phyloP scores from a whole-genome alignment of 305 asterid species.

The Lippia alba region DNA sequence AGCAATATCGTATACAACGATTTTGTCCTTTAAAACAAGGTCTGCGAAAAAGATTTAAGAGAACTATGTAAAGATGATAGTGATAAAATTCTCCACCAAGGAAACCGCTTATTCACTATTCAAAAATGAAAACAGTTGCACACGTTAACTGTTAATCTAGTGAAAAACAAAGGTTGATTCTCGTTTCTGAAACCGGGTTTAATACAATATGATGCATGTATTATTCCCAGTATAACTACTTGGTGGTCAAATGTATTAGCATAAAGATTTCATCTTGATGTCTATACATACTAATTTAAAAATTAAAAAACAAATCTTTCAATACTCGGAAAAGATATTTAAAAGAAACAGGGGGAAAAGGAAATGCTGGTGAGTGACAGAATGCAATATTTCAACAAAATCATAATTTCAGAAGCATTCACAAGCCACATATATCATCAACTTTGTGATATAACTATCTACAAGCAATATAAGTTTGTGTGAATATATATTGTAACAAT shows the following conservation, averaged over 20 bases:
- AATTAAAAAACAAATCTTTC: too few relatives aligned
- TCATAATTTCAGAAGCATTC: neutral
- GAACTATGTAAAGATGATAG: neutral
- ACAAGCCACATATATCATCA: neutral
- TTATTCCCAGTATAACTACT: too few relatives aligned
- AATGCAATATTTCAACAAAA: neutral
- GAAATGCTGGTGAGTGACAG: too few relatives aligned
- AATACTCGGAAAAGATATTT: too few relatives aligned
- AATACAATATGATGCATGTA: neutral
- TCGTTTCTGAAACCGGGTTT: too few relatives aligned
- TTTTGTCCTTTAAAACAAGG: constrained; percentile 56
- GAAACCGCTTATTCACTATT: too few relatives aligned
- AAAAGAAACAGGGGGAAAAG: too few relatives aligned
- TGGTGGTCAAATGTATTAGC: too few relatives aligned
- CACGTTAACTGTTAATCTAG: neutral
- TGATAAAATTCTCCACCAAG: too few relatives aligned
- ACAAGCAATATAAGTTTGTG: neutral
- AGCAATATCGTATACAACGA: constrained; percentile 55
- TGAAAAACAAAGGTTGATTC: neutral
- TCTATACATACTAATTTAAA: too few relatives aligned
- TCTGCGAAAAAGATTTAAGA: constrained; percentile 36
- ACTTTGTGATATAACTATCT: neutral
- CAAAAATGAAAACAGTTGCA: neutral
- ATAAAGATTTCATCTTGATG: too few relatives aligned
- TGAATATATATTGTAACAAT: neutral